phyloP scores from a whole-genome alignment of 345 rosid genomes.

The Chamaenerion angustifolium region DNA sequence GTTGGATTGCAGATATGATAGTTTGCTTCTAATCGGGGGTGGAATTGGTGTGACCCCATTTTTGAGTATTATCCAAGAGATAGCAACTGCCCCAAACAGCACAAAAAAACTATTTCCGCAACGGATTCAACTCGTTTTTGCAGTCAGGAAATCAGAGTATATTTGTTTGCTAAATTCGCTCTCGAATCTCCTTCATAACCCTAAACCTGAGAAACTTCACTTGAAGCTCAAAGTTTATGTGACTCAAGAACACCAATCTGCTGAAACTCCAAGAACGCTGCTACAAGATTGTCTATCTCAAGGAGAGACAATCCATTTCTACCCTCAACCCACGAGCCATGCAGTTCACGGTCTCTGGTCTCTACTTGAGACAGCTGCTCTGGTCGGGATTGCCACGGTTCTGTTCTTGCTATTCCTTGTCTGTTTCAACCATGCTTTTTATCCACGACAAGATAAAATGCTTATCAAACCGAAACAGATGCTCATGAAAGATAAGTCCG shows the following conservation, averaged over 20 bases:
- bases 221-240: conserved; percentile 50
- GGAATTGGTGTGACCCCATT: conserved; percentile 84
- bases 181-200: conserved; percentile 32
- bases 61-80: conserved; percentile 60
- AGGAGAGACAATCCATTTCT: conserved; percentile 30
- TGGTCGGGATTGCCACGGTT: conserved; percentile 25
- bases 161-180: conserved; percentile 44
- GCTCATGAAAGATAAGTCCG: background rate
- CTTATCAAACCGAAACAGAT: background rate
- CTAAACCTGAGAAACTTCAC: conserved; percentile 18
- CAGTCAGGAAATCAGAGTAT: conserved; percentile 37
- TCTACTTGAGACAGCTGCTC: conserved; percentile 24
- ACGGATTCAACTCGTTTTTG: conserved; percentile 43
- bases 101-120: conserved; percentile 24
- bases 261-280: conserved; percentile 24
- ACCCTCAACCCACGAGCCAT: conserved; percentile 22
- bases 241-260: conserved; percentile 37
- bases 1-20: conserved; percentile 74
- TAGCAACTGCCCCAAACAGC: conserved; percentile 21
- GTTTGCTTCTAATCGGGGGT: conserved; percentile 61
- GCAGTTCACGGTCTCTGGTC: conserved; percentile 40
- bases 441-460: conserved; percentile 29
- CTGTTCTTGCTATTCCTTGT: conserved; percentile 36
- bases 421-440: conserved; percentile 34
- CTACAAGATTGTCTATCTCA: conserved; percentile 28